Base-by-base conservation (phyloP, 108 stramenopile species). In the Conticribra guillardii region DNA sequence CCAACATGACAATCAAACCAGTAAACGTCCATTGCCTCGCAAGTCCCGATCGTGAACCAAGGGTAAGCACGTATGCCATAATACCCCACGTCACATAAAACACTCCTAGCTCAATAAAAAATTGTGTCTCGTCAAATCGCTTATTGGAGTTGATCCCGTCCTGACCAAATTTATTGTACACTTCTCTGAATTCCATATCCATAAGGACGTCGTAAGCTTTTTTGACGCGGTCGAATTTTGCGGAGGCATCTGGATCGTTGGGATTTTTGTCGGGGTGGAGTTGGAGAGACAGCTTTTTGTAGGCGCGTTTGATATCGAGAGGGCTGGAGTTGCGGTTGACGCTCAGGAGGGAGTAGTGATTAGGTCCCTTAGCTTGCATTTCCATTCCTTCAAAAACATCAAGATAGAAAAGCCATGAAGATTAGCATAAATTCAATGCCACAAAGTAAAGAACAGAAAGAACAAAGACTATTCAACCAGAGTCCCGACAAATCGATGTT, bases 191-290 rank as follows among this genome's bases (percentile, higher is more conserved):
- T 79, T 97, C 96, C 74, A 95, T 70, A 74, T 99, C 97, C 93
- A 97, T 97, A 27, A 99, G 82, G 23, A 97, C 87, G 75, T 98
- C 96, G 70, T 97, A 96, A 17, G 92, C 91, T 67, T 93, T 84
- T 71, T 96, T 96, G 49, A 97, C 84, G 31, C 73, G 70, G 62
- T 94, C 89, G 69, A 99, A 99, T 56, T 96, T 75, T 53, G 95
- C 93, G 16, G 94, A 84, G 2, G 99, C 99, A 58, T 84, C 78
- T 16, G 94, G 93, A 61, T 79, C 77, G 47, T 86, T 86, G 31
- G 86, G 89, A 76, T 98, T 98, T 80, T 99, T 99, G 84, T 99
- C 98, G 2, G 98, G 98, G 71, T 99, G 98, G 17, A 98, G 89
- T 82, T 96, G 89, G 16, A 98, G 83, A 50, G 89, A 85, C 33